Conservation (phyloP, 768 basidiomycete genomes). For the Inosperma sp. region DNA sequence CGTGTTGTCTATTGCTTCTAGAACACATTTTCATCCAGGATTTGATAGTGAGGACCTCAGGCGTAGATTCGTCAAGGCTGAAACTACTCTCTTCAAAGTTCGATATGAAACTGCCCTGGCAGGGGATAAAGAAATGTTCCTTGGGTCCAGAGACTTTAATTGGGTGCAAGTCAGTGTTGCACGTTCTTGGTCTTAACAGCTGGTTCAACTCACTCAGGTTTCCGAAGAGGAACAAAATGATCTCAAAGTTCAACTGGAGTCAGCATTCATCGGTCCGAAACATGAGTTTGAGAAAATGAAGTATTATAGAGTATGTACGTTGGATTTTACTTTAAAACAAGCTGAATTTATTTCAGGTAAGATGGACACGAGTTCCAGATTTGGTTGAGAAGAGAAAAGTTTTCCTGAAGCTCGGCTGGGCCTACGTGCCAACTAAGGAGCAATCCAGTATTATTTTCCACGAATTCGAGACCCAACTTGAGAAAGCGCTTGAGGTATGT, state of each 20-base stretch:
- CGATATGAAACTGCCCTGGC: conserved; percentile 66
- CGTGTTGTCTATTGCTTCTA: conserved; percentile 30
- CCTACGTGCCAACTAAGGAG: conserved; percentile 78
- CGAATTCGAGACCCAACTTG: conserved; percentile 73
- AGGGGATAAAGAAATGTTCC: conserved; percentile 60
- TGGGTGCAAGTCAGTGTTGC: conserved; percentile 51
- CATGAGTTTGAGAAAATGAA: conserved; percentile 40
- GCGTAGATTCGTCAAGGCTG: conserved; percentile 83
- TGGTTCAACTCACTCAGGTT: conserved; percentile 42
- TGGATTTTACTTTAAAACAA: not conserved
- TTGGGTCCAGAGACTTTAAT: conserved; percentile 58
- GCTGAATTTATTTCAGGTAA: conserved; percentile 53
- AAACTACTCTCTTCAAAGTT: conserved; percentile 76
- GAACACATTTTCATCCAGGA: not conserved
- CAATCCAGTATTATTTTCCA: conserved; percentile 83
- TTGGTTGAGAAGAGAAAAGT: conserved; percentile 80
- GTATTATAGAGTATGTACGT: conserved; percentile 64
- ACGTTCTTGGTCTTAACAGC: not conserved
- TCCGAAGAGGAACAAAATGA: conserved; percentile 48
- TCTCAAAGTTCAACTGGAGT: conserved; percentile 45
- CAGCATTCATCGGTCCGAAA: conserved; percentile 40
- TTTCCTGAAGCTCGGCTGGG: conserved; percentile 73
- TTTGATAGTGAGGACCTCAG: conserved; percentile 78
- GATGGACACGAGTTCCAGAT: conserved; percentile 93
- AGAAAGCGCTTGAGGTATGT: conserved; percentile 70